Conservation (phyloP, 2,329 filamentous ascomycete species). For the Massarina eburnea region DNA sequence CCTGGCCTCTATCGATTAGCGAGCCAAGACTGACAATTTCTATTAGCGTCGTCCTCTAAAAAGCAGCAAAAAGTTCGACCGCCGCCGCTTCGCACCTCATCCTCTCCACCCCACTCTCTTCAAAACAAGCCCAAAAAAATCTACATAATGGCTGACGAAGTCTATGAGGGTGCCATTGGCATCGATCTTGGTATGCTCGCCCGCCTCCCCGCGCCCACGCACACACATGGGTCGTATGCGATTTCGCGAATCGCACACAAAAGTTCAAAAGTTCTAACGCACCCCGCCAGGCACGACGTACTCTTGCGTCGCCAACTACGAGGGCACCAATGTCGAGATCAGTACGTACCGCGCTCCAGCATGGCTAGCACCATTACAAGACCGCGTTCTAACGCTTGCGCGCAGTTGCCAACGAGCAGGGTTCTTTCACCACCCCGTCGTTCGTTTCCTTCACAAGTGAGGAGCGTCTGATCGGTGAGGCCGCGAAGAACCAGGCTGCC, state of each 20-base stretch:
- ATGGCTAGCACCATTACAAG: slow-evolving; percentile 4
- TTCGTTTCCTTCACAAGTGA: slow-evolving; percentile 99
- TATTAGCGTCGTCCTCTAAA: slow-evolving; percentile 9
- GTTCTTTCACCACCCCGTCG: slow-evolving; percentile 96
- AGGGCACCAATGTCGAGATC: slow-evolving; percentile 99
- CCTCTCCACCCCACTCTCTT: slow-evolving; percentile 30
- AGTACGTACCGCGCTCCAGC: slow-evolving; percentile 57
- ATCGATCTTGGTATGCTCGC: slow-evolving; percentile 86
- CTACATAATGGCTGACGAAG: slow-evolving; percentile 87
- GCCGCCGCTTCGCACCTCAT: slow-evolving; percentile 29
- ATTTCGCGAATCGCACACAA: slow-evolving; percentile 3
- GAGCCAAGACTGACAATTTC: slow-evolving; percentile 14
- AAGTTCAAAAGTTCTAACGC: slow-evolving; percentile 31
- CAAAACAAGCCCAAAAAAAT: slow-evolving; percentile 27
- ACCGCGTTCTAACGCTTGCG: slow-evolving; percentile 20
- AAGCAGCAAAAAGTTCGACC: slow-evolving; percentile 21
- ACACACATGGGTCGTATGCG: background rate
- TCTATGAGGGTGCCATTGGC: slow-evolving; percentile 99
- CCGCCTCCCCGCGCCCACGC: slow-evolving; percentile 20
- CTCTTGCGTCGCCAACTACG: slow-evolving; percentile 99
- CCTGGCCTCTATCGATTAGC: slow-evolving; percentile 16
- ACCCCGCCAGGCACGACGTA: slow-evolving; percentile 84
- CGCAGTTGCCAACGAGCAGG: slow-evolving; percentile 96
- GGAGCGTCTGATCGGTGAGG: slow-evolving; percentile 99
- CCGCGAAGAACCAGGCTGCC: slow-evolving; percentile 99